Conservation (phyloP, 2,329 filamentous ascomycete genomes). For the Monilinia polystroma region DNA sequence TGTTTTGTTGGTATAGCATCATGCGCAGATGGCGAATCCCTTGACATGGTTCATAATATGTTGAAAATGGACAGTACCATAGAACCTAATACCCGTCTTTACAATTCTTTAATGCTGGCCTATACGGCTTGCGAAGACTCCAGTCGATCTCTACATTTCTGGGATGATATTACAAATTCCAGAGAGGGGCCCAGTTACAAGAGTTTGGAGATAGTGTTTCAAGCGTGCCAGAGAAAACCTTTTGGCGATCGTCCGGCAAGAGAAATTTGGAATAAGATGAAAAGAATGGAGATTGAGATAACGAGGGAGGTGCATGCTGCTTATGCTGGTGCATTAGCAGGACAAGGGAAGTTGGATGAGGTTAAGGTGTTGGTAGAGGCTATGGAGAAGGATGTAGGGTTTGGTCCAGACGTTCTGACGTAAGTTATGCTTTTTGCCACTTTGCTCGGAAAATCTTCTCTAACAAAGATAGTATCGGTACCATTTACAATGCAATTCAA, state of each 20-base stretch:
- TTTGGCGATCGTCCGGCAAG: slow-evolving; percentile 60
- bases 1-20: slow-evolving; percentile 74
- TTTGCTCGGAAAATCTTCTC: slow-evolving; percentile 1
- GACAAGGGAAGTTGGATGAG: slow-evolving; percentile 68
- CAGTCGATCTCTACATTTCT: slow-evolving; percentile 70
- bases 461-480: slow-evolving; percentile 58
- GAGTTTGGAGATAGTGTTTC: slow-evolving; percentile 78
- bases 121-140: slow-evolving; percentile 70
- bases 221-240: slow-evolving; percentile 66
- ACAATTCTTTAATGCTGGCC: slow-evolving; percentile 84
- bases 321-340: slow-evolving; percentile 74
- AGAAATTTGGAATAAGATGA: slow-evolving; percentile 69
- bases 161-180: slow-evolving; percentile 78
- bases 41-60: slow-evolving; percentile 85
- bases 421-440: slow-evolving; percentile 49
- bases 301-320: slow-evolving; percentile 70
- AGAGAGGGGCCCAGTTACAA: slow-evolving; percentile 83
- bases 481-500: slow-evolving; percentile 72
- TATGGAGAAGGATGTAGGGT: slow-evolving; percentile 65
- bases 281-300: slow-evolving; percentile 74
- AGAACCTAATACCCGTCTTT: slow-evolving; percentile 70
- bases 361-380: slow-evolving; percentile 64
- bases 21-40: slow-evolving; percentile 58
- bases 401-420: slow-evolving; percentile 67
- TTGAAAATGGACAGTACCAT: slow-evolving; percentile 87